Evolutionary conservation across 371 early-diverging fungal genomes (phyloP).

Genomic region (Actinomortierella wolfii): DNA sequence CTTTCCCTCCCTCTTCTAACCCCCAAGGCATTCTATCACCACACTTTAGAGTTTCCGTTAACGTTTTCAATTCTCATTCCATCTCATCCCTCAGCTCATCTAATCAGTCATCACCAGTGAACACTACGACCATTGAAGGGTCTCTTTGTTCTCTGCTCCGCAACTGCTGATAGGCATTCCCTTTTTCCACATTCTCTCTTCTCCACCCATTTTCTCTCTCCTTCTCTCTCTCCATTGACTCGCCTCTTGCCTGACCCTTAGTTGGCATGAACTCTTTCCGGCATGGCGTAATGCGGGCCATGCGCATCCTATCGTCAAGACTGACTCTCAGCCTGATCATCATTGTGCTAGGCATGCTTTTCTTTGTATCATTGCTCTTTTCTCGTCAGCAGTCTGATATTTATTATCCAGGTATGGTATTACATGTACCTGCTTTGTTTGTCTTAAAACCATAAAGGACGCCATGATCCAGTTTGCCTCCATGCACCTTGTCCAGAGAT

Average conservation of each 20-base stretch:
- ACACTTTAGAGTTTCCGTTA: not conserved
- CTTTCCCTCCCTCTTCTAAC: not conserved
- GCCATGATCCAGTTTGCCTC: too few species aligned
- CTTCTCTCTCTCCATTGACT: conserved; percentile 17
- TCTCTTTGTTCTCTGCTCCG: too few species aligned
- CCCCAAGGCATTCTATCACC: conserved; percentile 2
- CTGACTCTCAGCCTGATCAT: conserved; percentile 29
- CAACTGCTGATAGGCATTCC: not conserved
- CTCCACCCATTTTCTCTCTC: conserved; percentile 22
- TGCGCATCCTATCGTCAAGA: conserved; percentile 26
- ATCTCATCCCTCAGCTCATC: not conserved
- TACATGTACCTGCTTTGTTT: too few species aligned
- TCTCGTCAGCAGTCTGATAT: conserved; percentile 8
- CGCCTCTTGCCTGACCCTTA: conserved; percentile 15
- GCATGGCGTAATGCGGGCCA: too few species aligned
- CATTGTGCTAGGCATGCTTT: conserved; percentile 27
- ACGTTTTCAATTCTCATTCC: conserved; percentile 6
- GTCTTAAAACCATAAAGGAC: too few species aligned
- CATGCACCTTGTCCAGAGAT: too few species aligned
- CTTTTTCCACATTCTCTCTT: not conserved
- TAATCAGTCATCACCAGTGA: not conserved
- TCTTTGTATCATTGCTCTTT: conserved; percentile 36
- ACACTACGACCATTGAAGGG: not conserved
- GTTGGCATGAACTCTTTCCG: conserved; percentile 15
- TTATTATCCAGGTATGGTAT: not conserved